Conservation (phyloP, 768 basidiomycete genomes). For the Leucosporidium creatinivorum region DNA sequence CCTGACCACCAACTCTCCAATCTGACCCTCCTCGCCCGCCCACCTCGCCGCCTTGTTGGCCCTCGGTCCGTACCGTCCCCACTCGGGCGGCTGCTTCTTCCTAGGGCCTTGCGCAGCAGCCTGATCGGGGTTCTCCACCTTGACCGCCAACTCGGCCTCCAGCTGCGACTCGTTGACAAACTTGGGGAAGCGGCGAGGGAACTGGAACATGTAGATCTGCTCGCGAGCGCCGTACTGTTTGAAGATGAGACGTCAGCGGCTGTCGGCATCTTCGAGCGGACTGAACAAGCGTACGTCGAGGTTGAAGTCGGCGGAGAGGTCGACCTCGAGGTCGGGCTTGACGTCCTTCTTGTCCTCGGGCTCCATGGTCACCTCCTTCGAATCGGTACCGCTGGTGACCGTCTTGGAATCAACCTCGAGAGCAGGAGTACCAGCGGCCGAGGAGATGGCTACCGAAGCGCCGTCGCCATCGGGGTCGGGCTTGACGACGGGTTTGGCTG, state of each 20-base stretch:
- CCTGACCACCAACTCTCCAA: conserved; percentile 35
- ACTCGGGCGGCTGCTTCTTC: conserved; percentile 15
- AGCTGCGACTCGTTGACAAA: conserved; percentile 8
- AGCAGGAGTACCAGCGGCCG: conserved; percentile 3
- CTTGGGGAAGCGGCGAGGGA: conserved; percentile 36
- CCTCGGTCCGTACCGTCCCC: conserved; percentile 24
- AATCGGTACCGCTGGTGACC: conserved; percentile 6
- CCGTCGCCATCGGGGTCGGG: conserved; percentile 23
- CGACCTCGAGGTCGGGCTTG: conserved; percentile 21
- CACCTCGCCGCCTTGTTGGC: conserved; percentile 28
- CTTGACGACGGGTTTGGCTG: conserved; percentile 16
- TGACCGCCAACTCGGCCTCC: conserved; percentile 13
- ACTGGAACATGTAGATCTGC: conserved; percentile 38
- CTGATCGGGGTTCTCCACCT: conserved; percentile 20
- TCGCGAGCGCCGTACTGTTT: conserved; percentile 26
- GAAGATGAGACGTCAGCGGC: neutral
- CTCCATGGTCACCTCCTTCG: conserved; percentile 25
- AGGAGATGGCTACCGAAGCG: neutral
- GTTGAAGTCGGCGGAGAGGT: conserved; percentile 28
- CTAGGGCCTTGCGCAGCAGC: neutral
- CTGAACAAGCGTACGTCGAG: conserved; percentile 12
- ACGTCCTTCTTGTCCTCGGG: conserved; percentile 28
- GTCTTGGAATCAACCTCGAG: conserved; percentile 6
- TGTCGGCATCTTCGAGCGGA: no score
- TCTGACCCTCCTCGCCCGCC: conserved; percentile 25